These are phyloP conservation scores for Nakataea oryzae DNA, from an alignment of 2,329 filamentous ascomycete species.

Conservation along the genomic window DNA sequence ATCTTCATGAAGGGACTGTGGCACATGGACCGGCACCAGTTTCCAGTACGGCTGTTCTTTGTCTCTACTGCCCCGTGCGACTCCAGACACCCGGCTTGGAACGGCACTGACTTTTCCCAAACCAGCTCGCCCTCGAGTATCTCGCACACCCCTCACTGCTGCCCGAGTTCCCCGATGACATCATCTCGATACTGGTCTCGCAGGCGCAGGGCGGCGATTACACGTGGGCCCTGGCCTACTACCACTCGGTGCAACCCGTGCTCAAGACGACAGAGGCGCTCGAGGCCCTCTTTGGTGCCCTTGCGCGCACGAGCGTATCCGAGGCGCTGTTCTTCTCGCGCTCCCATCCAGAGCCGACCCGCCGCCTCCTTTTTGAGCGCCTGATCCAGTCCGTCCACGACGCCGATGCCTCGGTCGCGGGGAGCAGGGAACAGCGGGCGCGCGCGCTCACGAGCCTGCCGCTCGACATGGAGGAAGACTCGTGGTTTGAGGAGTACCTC, in stretches of 20 bases:
- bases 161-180: slow-evolving; percentile 75
- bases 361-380: slow-evolving; percentile 55
- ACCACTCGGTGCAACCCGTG: slow-evolving; percentile 63
- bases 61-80: background rate
- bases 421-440: slow-evolving; percentile 11
- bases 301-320: slow-evolving; percentile 55
- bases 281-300: slow-evolving; percentile 56
- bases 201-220: slow-evolving; percentile 49
- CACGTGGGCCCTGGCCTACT: slow-evolving; percentile 65
- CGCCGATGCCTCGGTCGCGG: background rate
- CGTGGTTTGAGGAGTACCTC: slow-evolving; percentile 63
- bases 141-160: slow-evolving; percentile 71
- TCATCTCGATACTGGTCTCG: slow-evolving; percentile 58
- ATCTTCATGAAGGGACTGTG: slow-evolving; percentile 76
- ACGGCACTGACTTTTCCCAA: background rate
- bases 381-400: slow-evolving; percentile 48
- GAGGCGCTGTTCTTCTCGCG: slow-evolving; percentile 68
- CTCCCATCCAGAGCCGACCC: slow-evolving; percentile 49
- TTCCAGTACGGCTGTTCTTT: slow-evolving; percentile 36
- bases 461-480: slow-evolving; percentile 59
- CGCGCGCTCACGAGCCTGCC: slow-evolving; percentile 56
- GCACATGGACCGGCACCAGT: slow-evolving; percentile 65
- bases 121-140: slow-evolving; percentile 57
- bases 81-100: background rate
- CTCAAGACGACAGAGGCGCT: slow-evolving; percentile 54